These are phyloP conservation scores for Prosopis cineraria DNA, from an alignment of 306 rosid genomes.

Conservation along the genomic window DNA sequence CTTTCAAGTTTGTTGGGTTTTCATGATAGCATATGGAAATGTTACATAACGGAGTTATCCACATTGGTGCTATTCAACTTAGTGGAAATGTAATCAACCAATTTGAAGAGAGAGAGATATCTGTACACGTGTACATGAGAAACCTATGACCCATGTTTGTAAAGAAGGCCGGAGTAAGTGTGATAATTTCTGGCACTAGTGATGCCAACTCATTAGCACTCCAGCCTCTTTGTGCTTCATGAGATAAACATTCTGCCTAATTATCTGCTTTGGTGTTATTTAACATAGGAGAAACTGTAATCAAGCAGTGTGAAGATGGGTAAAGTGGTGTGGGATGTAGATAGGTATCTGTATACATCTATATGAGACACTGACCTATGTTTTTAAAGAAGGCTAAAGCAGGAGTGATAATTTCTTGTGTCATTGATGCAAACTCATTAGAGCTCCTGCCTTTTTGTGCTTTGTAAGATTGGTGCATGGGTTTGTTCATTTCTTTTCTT, in stretches of 20 bases:
- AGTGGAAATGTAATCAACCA: background rate
- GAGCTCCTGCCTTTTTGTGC: constrained; percentile 2
- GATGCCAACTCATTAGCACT: background rate
- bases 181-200: constrained; percentile 25
- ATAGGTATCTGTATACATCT: constrained; percentile 3
- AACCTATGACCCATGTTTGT: background rate
- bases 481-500: background rate
- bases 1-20: constrained; percentile 16
- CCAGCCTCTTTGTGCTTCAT: background rate
- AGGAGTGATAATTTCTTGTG: constrained; percentile 21
- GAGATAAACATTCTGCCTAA: background rate
- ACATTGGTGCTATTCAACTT: constrained; percentile 19
- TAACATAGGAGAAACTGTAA: background rate
- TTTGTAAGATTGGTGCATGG: constrained; percentile 3
- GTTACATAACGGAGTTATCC: constrained; percentile 11
- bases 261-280: constrained; percentile 19
- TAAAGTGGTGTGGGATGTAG: constrained; percentile 21
- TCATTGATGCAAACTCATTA: constrained; percentile 12
- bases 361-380: background rate
- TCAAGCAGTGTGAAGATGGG: background rate
- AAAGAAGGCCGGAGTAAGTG: constrained; percentile 2
- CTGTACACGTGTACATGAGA: background rate
- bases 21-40: constrained; percentile 21
- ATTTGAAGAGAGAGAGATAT: constrained; percentile 8
- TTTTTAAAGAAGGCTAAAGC: background rate